Conservation (phyloP, 208 protist genomes). For the Leishmania major region DNA sequence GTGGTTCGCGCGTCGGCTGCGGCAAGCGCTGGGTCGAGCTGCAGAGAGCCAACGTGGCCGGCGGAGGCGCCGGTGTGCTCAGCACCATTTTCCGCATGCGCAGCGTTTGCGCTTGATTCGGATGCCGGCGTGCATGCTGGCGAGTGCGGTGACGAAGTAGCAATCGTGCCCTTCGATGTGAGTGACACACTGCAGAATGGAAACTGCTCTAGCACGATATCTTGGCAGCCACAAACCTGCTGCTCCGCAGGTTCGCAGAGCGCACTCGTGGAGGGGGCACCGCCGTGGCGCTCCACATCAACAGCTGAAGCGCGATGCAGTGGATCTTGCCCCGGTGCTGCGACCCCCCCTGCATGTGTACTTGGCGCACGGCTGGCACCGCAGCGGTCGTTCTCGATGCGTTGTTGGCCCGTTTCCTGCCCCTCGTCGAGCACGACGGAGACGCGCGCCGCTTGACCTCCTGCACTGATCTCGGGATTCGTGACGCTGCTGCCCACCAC, state of each 20-base stretch:
- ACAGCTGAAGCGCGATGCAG: not conserved
- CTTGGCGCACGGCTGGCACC: not conserved
- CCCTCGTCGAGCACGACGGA: constrained; percentile 17
- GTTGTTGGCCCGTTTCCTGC: constrained; percentile 11
- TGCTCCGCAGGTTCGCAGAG: not conserved
- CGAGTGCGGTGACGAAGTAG: not conserved
- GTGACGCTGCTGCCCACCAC: not conserved
- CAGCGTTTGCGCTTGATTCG: not conserved
- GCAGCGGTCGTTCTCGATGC: not conserved
- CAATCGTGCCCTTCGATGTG: not conserved
- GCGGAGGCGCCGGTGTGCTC: not conserved
- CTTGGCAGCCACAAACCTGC: not conserved
- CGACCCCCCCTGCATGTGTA: not conserved
- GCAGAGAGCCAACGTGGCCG: not conserved
- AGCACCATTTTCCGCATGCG: not conserved
- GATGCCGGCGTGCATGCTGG: not conserved
- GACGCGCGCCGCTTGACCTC: constrained; percentile 3
- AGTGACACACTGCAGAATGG: not conserved
- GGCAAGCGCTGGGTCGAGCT: not conserved
- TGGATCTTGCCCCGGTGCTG: not conserved
- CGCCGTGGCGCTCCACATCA: not conserved
- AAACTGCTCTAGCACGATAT: constrained; percentile 3
- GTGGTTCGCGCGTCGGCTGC: not conserved
- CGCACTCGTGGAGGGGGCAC: not conserved
- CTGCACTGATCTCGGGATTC: not conserved